Evolutionary conservation across 305 asterid species (phyloP), one percentile per base, ranked within the genome.

Genomic region (Rubia tinctorum): DNA sequence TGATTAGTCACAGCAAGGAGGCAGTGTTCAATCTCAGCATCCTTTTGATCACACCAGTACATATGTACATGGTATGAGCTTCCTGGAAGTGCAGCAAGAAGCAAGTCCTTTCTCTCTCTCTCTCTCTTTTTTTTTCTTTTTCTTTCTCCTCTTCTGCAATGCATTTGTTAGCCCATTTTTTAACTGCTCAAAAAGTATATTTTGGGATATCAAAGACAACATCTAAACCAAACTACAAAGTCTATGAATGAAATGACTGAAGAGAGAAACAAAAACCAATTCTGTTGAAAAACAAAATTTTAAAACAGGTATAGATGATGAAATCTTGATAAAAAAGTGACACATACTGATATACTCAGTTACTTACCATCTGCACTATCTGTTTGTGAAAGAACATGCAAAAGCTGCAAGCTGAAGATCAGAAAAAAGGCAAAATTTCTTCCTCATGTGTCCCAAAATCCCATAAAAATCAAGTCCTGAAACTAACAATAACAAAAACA

Each of bases 351-450:
- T n/a, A n/a, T n/a, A n/a, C 39, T 34, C 0, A 34, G n/a, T n/a
- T 18, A 6, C 92, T 82, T 82, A 93, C 98, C 73, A 77, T 93
- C 96, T 39, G 60, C 73, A 23, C 71, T 53, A 69, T 87, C 71
- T 53, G 95, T 89, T 68, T 70, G 66, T 20, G 90, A 88, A 15
- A 76, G 39, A 62, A 76, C 58, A 55, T 65, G 72, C 69, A 76
- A 78, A 82, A 80, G 78, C 75, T 64, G 93, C 56, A 74, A 20
- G 59, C 75, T 77, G 78, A 86, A 59, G 55, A 85, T 79, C 75
- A 88, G 73, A 69, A 86, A n/a, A 55, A 66, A 71, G 56, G 82
- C 37, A 64, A 78, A 63, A 68, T 70, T 71, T 77, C 81, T 40
- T 40, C 77, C 76, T 76, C 71, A 75, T 91, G 86, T 88, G 70